Evolutionary conservation across 2,329 filamentous ascomycete species (phyloP).

Genomic region (Neonectria neomacrospora): DNA sequence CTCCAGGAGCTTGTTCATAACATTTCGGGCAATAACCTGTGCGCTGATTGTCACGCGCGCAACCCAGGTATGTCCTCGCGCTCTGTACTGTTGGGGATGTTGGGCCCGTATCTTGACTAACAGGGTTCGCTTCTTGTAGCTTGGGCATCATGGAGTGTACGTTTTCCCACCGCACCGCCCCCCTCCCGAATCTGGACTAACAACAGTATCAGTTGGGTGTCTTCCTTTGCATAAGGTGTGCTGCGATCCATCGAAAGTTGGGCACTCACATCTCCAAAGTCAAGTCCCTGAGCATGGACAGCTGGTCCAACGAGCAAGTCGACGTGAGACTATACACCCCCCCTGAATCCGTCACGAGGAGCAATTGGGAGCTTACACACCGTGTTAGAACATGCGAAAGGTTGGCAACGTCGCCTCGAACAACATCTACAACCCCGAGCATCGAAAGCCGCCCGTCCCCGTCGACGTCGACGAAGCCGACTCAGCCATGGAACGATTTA

Average conservation of each 20-base stretch:
- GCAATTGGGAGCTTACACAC: constrained; percentile 32
- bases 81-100: background rate
- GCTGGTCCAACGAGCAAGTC: constrained; percentile 94
- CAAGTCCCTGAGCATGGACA: constrained; percentile 98
- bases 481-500: constrained; percentile 93
- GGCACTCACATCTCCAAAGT: constrained; percentile 98
- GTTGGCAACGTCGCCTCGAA: constrained; percentile 90
- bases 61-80: constrained; percentile 77
- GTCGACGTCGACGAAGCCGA: constrained; percentile 93
- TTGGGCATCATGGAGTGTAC: constrained; percentile 97
- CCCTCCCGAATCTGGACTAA: constrained; percentile 35
- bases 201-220: constrained; percentile 76
- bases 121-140: constrained; percentile 60
- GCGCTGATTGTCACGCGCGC: constrained; percentile 90
- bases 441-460: constrained; percentile 83
- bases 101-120: constrained; percentile 40
- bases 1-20: constrained; percentile 89
- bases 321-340: constrained; percentile 71
- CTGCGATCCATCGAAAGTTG: constrained; percentile 92
- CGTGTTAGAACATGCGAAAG: constrained; percentile 85
- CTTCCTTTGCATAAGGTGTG: constrained; percentile 98
- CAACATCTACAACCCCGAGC: constrained; percentile 87
- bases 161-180: constrained; percentile 49
- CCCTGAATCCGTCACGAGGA: background rate
- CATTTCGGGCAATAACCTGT: constrained; percentile 88